These are phyloP conservation scores for Coemansia sp. DNA, from an alignment of 192 early-diverging fungal species.

Conservation along the genomic window DNA sequence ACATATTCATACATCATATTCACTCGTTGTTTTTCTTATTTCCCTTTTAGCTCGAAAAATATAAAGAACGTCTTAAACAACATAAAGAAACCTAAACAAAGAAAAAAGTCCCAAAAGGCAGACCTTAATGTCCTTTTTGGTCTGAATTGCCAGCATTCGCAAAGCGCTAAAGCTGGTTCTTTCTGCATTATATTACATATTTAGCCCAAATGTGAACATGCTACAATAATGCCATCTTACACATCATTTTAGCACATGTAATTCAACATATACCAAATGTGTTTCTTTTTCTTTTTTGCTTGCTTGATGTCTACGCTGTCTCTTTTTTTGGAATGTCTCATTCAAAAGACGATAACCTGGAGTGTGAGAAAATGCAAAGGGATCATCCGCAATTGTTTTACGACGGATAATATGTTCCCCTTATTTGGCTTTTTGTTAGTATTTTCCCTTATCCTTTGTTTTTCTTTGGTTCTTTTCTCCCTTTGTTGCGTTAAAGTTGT, in stretches of 20 bases:
- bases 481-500: not conserved
- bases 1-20: constrained; percentile 3
- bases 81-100: not conserved
- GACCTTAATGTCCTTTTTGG: not conserved
- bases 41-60: not conserved
- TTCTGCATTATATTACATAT: not conserved
- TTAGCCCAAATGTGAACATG: not conserved
- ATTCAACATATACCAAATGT: not conserved
- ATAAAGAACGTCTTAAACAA: no score
- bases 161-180: not conserved
- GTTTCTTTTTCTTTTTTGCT: not conserved
- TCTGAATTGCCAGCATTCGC: not conserved
- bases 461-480: not conserved
- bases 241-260: not conserved
- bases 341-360: no score
- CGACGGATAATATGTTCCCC: no score
- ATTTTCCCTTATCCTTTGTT: not conserved
- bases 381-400: no score
- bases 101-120: not conserved
- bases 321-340: no score
- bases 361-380: no score
- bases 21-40: not conserved
- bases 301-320: no score
- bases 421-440: no score
- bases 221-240: not conserved